phyloP scores from a whole-genome alignment of 768 basidiomycete species.

The Collybia sordida region DNA sequence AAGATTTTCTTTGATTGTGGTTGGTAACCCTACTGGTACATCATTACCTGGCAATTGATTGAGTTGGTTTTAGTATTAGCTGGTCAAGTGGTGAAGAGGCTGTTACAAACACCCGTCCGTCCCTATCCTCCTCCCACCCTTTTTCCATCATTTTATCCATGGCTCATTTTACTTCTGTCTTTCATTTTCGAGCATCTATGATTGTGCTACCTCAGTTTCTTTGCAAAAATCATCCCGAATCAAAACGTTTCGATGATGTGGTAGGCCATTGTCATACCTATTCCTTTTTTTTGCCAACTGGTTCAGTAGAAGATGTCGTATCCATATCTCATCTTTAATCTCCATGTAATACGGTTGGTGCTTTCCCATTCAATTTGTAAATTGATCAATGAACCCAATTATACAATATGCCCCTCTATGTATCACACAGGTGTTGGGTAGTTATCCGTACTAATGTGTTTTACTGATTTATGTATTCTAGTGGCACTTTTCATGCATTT shows the following conservation, averaged over 20 bases:
- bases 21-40: background rate
- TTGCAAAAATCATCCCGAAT: too few relatives aligned
- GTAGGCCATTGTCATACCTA: background rate
- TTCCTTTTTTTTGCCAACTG: background rate
- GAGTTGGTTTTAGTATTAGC: constrained; percentile 1
- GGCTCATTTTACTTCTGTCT: constrained; percentile 10
- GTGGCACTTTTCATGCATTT: too few relatives aligned
- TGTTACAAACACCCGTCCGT: constrained; percentile 29
- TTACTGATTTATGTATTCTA: too few relatives aligned
- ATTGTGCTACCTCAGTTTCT: background rate
- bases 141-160: constrained; percentile 7
- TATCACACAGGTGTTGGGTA: too few relatives aligned
- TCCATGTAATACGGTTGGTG: constrained; percentile 1
- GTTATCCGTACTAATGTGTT: too few relatives aligned
- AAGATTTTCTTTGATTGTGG: constrained; percentile 69
- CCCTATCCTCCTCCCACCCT: constrained; percentile 19
- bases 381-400: too few relatives aligned
- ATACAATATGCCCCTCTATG: too few relatives aligned
- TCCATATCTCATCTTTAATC: background rate
- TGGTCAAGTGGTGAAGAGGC: constrained; percentile 1
- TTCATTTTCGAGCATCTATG: background rate
- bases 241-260: background rate
- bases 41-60: background rate
- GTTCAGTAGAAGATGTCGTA: background rate
- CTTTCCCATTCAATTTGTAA: background rate